These are phyloP conservation scores for Teunomyces cretensis DNA, from an alignment of 805 yeast genomes.

Conservation along the genomic window DNA sequence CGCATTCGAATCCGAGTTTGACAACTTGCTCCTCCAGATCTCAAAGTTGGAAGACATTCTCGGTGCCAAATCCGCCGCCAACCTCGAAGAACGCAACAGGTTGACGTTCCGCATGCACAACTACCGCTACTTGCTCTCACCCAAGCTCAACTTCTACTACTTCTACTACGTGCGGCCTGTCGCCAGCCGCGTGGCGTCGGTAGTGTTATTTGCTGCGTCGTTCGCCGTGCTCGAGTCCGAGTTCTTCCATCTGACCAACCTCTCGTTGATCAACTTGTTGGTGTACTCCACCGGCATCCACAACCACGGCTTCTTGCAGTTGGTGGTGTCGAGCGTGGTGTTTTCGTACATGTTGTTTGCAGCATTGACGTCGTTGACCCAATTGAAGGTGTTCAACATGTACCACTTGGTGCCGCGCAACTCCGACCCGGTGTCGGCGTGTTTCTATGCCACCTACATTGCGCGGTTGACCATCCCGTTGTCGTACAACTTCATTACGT, in stretches of 20 bases:
- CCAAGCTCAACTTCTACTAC: slow-evolving; percentile 41
- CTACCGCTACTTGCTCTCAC: slow-evolving; percentile 26
- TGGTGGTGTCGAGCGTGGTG: slow-evolving; percentile 40
- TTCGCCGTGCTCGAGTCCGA: slow-evolving; percentile 69
- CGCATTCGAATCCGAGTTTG: slow-evolving; percentile 60
- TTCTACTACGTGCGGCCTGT: slow-evolving; percentile 48
- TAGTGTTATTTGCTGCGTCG: slow-evolving; percentile 45
- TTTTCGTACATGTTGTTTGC: slow-evolving; percentile 69
- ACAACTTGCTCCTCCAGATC: slow-evolving; percentile 47
- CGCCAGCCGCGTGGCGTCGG: slow-evolving; percentile 42
- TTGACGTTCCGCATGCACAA: slow-evolving; percentile 21
- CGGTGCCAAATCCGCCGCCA: slow-evolving; percentile 34
- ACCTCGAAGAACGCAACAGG: slow-evolving; percentile 13
- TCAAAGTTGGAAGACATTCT: slow-evolving; percentile 57
- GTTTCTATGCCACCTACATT: slow-evolving; percentile 77
- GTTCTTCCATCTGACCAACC: slow-evolving; percentile 63
- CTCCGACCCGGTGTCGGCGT: slow-evolving; percentile 71
- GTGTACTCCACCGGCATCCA: slow-evolving; percentile 31
- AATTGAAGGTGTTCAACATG: slow-evolving; percentile 68
- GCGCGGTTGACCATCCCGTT: slow-evolving; percentile 81
- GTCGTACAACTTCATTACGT: slow-evolving; percentile 72
- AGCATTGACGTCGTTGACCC: slow-evolving; percentile 64
- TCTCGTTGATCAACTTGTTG: slow-evolving; percentile 59
- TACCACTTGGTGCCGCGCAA: slow-evolving; percentile 71
- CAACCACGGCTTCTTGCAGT: slow-evolving; percentile 26